Base-by-base conservation (phyloP, 441 rosid species). In the Adansonia madagascariensis region DNA sequence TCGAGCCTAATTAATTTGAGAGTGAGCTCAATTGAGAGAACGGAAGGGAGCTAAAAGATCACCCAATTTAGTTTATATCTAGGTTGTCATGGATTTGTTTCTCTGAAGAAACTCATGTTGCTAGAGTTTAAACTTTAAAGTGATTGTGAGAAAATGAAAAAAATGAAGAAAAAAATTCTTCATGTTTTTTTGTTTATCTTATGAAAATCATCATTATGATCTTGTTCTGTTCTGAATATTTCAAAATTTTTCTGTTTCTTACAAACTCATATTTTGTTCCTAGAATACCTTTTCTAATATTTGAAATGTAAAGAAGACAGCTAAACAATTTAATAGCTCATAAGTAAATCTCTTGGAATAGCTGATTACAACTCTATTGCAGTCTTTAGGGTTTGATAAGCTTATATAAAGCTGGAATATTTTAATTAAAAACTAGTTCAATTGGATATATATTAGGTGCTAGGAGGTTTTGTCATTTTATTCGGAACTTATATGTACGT, bases 401-500 rank as follows among this genome's bases (percentile, higher is more conserved):
- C 66, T 27, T 8, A 4, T n/a, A 53, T 53, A 53, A n/a, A 53
- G 20, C 59, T n/a, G 59, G 17, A n/a, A n/a, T n/a, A 53, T 53
- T 53, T 62, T 57, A 12, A 27, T 11, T 65, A 39, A 41, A 65
- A n/a, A 41, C 44, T 41, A 8, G 12, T 63, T 65, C 50, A n/a
- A 8, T 41, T 7, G 12, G 20, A 7, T 8, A 31, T 17, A 50
- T 3, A 3, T 71, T 12, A 27, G 46, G 17, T 71, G 8, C 3
- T 31, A 35, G 15, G 27, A 31, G 56, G 12, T 53, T 24, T 1
- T 27, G 67, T 35, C 24, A 50, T 61, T 72, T 74, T 6, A 41
- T 74, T 57, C 46, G 50, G 35, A 76, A 71, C 31, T 35, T 55
- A 35, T 14, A 61, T 74, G 41, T 62, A 64, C 17, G 62, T 31